Evolutionary conservation across 371 early-diverging fungal genomes (phyloP).

Genomic region (Rhizopus delemar): DNA sequence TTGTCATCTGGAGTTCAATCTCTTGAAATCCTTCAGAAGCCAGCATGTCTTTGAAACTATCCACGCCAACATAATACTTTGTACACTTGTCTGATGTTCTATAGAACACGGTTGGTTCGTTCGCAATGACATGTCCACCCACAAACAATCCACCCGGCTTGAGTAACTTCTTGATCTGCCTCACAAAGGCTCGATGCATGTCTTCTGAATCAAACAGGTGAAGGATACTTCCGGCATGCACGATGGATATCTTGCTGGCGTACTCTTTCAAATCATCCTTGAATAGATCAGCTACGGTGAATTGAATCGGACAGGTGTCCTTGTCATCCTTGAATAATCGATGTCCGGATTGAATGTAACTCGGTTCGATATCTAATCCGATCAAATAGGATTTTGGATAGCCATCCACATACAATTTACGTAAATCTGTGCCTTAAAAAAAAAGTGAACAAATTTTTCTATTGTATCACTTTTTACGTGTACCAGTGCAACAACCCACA

Average conservation of each 20-base stretch:
- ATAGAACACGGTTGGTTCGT: slow-evolving; percentile 16
- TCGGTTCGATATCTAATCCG: slow-evolving; percentile 33
- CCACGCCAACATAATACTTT: slow-evolving; percentile 30
- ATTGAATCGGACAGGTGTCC: slow-evolving; percentile 27
- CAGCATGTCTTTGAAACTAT: slow-evolving; percentile 26
- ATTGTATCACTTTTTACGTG: background rate
- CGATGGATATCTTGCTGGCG: slow-evolving; percentile 13
- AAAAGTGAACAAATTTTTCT: background rate
- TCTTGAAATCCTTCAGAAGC: slow-evolving; percentile 20
- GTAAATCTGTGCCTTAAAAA: slow-evolving; percentile 41
- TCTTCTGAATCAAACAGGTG: slow-evolving; percentile 33
- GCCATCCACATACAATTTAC: slow-evolving; percentile 41
- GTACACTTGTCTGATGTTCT: slow-evolving; percentile 16
- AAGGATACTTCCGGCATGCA: slow-evolving; percentile 43
- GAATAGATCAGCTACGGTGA: slow-evolving; percentile 32
- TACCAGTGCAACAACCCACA: slow-evolving; percentile 53
- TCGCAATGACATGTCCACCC: slow-evolving; percentile 40
- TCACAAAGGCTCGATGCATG: slow-evolving; percentile 18
- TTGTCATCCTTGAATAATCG: slow-evolving; percentile 32
- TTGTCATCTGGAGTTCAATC: slow-evolving; percentile 27
- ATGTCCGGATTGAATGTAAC: slow-evolving; percentile 43
- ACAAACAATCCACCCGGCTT: slow-evolving; percentile 34
- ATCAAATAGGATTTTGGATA: slow-evolving; percentile 37
- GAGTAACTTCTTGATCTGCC: slow-evolving; percentile 19
- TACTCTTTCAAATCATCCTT: slow-evolving; percentile 1